Evolutionary conservation across 192 early-diverging fungal genomes (phyloP).

Genomic region (Umbelopsis ramanniana): DNA sequence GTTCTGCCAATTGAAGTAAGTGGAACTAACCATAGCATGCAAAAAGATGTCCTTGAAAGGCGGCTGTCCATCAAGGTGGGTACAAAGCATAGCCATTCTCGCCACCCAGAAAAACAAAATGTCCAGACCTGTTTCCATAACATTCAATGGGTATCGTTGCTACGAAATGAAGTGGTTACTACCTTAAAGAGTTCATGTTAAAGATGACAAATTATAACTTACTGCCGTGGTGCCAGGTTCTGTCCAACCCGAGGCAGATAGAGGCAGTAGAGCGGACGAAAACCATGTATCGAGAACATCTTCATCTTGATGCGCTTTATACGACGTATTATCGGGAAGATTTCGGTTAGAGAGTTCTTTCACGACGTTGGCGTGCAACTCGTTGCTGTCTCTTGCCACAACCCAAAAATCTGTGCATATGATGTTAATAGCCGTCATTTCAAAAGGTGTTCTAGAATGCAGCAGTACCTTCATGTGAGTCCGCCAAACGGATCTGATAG

Average conservation of each 20-base stretch:
- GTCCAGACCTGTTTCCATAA: slow-evolving; percentile 95
- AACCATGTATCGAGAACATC: slow-evolving; percentile 99
- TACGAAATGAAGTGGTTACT: slow-evolving; percentile 45
- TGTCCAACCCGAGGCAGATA: slow-evolving; percentile 67
- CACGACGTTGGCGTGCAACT: slow-evolving; percentile 61
- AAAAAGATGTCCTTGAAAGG: slow-evolving; percentile 91
- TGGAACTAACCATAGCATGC: slow-evolving; percentile 88
- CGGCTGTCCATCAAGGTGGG: slow-evolving; percentile 75
- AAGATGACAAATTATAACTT: not conserved
- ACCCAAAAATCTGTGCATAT: slow-evolving; percentile 63
- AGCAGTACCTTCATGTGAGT: slow-evolving; percentile 16
- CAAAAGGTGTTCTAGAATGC: not conserved
- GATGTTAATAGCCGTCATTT: too few relatives aligned
- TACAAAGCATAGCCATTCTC: slow-evolving; percentile 95
- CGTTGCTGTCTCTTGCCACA: slow-evolving; percentile 55
- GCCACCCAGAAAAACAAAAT: slow-evolving; percentile 99
- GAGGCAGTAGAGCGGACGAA: slow-evolving; percentile 90
- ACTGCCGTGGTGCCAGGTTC: slow-evolving; percentile 21
- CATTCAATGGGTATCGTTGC: slow-evolving; percentile 71
- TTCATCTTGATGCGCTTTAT: slow-evolving; percentile 62
- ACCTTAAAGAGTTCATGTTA: not conserved
- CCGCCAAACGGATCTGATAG: slow-evolving; percentile 71
- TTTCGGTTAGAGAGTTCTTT: slow-evolving; percentile 49
- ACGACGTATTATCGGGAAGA: slow-evolving; percentile 42
- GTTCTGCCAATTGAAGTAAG: not conserved